Base-by-base conservation (phyloP, 1,139 yeast genomes). In the Diutina scorzettiae region DNA sequence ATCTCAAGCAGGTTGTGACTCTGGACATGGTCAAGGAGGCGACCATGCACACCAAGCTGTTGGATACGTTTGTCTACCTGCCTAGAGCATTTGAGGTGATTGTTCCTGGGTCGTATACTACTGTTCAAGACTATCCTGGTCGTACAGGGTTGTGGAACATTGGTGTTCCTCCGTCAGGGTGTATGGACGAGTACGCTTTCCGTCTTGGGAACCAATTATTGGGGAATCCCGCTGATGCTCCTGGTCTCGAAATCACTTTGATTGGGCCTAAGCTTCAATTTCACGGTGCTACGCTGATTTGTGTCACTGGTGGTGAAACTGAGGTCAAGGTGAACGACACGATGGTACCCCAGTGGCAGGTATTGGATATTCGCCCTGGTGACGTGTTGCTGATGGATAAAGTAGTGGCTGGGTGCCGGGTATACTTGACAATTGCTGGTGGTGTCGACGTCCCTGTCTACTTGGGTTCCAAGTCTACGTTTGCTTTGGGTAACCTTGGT, bases 131-230 rank as follows among this genome's bases (percentile, higher is more conserved):
- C 60, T 89, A 78, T 58, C 97, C 97, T 12, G 97, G 97, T 46
- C 80, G 97, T 67, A 70, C 70, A 46, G 82, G 89, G 12, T 75
- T 81, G 58, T 91, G 97, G 97, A 71, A 69, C 51, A 64, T 82
- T 52, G 98, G 98, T 58, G 96, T 91, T 44, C 98, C 98, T 25
- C 97, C 97, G 8, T 85, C 96, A 31, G 98, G 98, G 40, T 96
- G 97, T 48, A 91, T 91, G 97, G 97, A 91, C 62, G 76, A 81
- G 47, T 87, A 80, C 53, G 78, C 96, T 2, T 89, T 87, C 66
- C 73, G 96, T 56, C 59, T 86, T 48, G 96, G 95, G 27, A 89
- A 91, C 66, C 69, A 83, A 57, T 77, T 85, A 55, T 96, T 91
- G 43, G 96, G 96, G 47, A 89, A 91, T 60, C 75, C 81, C 52